Percentiles rank a stretch among this genome's conserved stretches.
phyloP scores from a whole-genome alignment of 2,329 filamentous ascomycete species.

The Exophiala calicioides region DNA sequence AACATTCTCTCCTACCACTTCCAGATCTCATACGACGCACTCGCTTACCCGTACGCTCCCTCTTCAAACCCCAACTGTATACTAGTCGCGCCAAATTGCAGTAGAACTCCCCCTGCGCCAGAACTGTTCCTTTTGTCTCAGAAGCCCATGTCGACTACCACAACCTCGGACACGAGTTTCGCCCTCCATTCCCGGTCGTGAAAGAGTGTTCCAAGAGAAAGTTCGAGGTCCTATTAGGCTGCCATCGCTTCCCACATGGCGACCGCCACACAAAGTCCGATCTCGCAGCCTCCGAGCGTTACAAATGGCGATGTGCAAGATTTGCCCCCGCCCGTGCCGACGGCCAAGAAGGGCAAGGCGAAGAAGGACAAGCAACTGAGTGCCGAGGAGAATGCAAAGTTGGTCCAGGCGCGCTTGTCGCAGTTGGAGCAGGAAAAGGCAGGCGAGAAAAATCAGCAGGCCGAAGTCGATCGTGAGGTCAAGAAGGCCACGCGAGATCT shows the following conservation, averaged over 20 bases:
- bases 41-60: neutral
- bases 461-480: conserved; percentile 93
- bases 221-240: neutral
- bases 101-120: conserved; percentile 5
- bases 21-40: conserved; percentile 4
- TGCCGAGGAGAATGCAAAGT: conserved; percentile 84
- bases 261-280: conserved; percentile 30
- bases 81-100: neutral
- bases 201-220: conserved; percentile 2
- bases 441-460: conserved; percentile 91
- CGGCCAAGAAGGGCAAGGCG: conserved; percentile 65
- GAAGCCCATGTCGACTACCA: conserved; percentile 9
- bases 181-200: conserved; percentile 5
- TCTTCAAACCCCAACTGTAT: neutral
- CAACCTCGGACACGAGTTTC: conserved; percentile 10
- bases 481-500: conserved; percentile 92
- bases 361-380: conserved; percentile 85
- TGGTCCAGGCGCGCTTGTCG: conserved; percentile 89
- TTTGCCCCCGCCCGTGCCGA: conserved; percentile 44
- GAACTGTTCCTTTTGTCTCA: conserved; percentile 5
- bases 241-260: conserved; percentile 17
- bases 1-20: neutral
- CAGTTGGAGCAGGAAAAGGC: conserved; percentile 92
- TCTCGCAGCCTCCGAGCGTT: conserved; percentile 37
- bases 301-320: conserved; percentile 46